phyloP scores from a whole-genome alignment of 768 basidiomycete species.

The Tephrocybe sp. region DNA sequence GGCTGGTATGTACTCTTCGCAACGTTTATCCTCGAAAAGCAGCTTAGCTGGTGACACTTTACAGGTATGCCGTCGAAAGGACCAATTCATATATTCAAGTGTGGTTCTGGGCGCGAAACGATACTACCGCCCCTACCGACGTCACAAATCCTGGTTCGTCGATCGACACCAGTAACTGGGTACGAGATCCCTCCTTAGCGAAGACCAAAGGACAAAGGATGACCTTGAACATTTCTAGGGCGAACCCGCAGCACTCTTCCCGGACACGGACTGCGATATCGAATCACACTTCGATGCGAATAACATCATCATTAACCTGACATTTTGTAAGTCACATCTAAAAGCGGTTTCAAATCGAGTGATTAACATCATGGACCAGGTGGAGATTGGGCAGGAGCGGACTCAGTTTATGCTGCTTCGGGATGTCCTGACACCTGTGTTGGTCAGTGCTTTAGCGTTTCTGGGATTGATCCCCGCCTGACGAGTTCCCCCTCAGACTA shows the following conservation, averaged over 20 bases:
- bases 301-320: slow-evolving; percentile 66
- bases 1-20: slow-evolving; percentile 58
- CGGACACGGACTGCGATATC: slow-evolving; percentile 60
- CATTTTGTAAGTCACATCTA: slow-evolving; percentile 34
- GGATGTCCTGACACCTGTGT: slow-evolving; percentile 60
- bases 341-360: too few relatives aligned
- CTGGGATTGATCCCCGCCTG: not conserved
- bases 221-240: slow-evolving; percentile 36
- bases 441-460: slow-evolving; percentile 36
- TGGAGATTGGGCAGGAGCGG: slow-evolving; percentile 67
- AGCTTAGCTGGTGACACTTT: too few relatives aligned
- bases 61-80: slow-evolving; percentile 66
- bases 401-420: slow-evolving; percentile 39
- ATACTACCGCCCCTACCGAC: slow-evolving; percentile 44
- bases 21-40: not conserved
- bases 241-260: slow-evolving; percentile 57
- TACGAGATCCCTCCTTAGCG: slow-evolving; percentile 22
- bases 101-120: slow-evolving; percentile 72
- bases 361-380: too few relatives aligned
- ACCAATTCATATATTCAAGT: slow-evolving; percentile 56
- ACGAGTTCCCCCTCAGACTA: slow-evolving; percentile 42
- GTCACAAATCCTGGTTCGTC: slow-evolving; percentile 37
- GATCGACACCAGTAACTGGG: slow-evolving; percentile 55
- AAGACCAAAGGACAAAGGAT: too few relatives aligned
- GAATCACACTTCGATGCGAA: slow-evolving; percentile 49